Evolutionary conservation across 768 basidiomycete species (phyloP).

Genomic region (Gautieria morchelliformis): DNA sequence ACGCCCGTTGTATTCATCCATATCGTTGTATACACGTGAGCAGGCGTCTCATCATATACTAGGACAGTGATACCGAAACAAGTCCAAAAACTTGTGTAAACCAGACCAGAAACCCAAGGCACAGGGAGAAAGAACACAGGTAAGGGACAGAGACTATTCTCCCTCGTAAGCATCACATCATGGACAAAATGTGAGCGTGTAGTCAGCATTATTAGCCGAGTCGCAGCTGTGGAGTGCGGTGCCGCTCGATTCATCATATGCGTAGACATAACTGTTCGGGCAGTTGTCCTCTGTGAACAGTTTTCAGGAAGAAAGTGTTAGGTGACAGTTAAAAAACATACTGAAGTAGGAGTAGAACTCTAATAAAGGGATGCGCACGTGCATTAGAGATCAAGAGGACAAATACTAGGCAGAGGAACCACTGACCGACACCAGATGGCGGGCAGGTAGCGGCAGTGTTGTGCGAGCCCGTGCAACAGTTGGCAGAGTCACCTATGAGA

Average conservation of each 20-base stretch:
- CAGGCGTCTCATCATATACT: too few species aligned
- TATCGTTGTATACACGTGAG: too few species aligned
- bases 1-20: too few species aligned
- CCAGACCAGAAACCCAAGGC: too few species aligned
- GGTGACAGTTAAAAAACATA: not conserved
- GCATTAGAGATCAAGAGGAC: too few species aligned
- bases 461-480: constrained; percentile 55
- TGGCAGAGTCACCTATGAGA: constrained; percentile 40
- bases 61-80: too few species aligned
- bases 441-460: constrained; percentile 49
- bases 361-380: not conserved
- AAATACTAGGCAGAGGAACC: too few species aligned
- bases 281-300: constrained; percentile 27
- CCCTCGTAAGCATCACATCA: constrained; percentile 10
- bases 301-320: not conserved
- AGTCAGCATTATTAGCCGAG: constrained; percentile 31
- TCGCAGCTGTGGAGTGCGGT: constrained; percentile 46
- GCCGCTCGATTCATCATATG: constrained; percentile 41
- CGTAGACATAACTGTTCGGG: constrained; percentile 42
- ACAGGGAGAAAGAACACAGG: too few species aligned
- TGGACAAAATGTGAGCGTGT: constrained; percentile 43
- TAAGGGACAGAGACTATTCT: too few species aligned
- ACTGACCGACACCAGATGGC: constrained; percentile 26
- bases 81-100: too few species aligned
- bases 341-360: constrained; percentile 10